Evolutionary conservation across 805 yeast genomes (phyloP), one percentile per base, ranked within the genome.

Genomic region (Candida corydali): DNA sequence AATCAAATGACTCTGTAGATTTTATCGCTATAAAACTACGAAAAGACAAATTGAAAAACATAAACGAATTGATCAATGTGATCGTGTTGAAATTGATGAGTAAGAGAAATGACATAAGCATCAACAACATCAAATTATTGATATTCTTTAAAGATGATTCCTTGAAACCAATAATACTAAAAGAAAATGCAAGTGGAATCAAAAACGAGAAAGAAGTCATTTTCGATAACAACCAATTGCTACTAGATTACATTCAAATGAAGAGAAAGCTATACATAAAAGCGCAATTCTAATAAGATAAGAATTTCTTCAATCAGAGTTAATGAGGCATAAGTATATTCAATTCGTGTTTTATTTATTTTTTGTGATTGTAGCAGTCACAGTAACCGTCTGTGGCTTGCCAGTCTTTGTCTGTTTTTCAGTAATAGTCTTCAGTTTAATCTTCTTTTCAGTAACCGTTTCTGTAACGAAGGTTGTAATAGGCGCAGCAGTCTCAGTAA

Each of bases 131-230:
- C 14, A 38, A 42, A 26, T 37, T 50, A 18, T 31, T 41, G 19
- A 42, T 51, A 29, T 36, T 46, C 25, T 51, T 51, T 36, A 49
- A 46, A 36, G 47, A 48, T 35, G 29, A 43, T 23, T 14, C 38
- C n/a, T 39, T 46, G 35, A 48, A 42, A 28, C 51, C 52, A 8
- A 48, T 51, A 7, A 38, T 43, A 20, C 34, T 51, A 24, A 49
- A 44, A 38, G 36, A 37, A 19, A 23, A 29, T 11, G 26, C 4
- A 30, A n/a, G 16, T 9, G 18, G 29, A 34, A 30, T 15, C 22
- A 16, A 2, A 12, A 17, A 17, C 7, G 17, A 15, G 6, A 25
- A 29, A 24, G 28, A 12, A 25, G 25, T 25, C 10, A 32, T n/a
- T 18, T 29, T 28, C 7, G 16, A 34, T 14, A 34, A 33, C 19